These are phyloP conservation scores for Achlya hypogyna DNA, from an alignment of 352 stramenopile genomes.

Conservation along the genomic window DNA sequence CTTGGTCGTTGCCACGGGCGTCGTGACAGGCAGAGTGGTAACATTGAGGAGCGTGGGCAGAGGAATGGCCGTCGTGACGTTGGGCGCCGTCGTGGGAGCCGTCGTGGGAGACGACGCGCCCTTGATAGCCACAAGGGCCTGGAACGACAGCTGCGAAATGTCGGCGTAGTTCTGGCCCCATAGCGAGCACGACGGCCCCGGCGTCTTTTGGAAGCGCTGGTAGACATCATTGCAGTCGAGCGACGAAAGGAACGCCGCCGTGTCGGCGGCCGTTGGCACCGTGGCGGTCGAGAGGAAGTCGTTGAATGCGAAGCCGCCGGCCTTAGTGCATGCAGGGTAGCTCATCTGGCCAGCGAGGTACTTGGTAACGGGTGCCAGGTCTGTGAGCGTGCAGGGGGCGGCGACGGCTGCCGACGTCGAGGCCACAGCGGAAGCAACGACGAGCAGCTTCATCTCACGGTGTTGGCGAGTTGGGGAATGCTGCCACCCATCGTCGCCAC, in stretches of 20 bases:
- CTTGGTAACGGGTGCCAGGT: background rate
- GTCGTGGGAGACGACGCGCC: background rate
- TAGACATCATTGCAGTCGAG: constrained; percentile 3
- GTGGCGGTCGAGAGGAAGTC: background rate
- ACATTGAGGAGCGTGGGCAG: background rate
- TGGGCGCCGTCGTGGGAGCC: background rate
- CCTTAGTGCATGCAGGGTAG: background rate
- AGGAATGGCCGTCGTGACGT: background rate
- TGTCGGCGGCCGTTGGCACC: background rate
- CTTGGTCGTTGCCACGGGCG: background rate
- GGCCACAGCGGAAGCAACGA: background rate
- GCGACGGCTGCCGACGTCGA: background rate
- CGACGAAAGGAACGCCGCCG: background rate
- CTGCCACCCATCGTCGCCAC: too few relatives aligned
- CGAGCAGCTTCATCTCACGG: background rate
- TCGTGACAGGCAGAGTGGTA: background rate
- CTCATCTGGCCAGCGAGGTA: background rate
- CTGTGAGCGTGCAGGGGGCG: background rate
- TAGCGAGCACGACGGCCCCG: background rate
- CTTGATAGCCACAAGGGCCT: background rate
- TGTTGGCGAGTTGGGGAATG: too few relatives aligned
- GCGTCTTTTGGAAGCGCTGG: background rate
- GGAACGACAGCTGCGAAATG: background rate
- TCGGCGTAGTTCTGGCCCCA: background rate
- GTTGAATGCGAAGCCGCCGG: background rate